Conservation (phyloP, 2,329 filamentous ascomycete species). For the Aspergillus sclerotialis region DNA sequence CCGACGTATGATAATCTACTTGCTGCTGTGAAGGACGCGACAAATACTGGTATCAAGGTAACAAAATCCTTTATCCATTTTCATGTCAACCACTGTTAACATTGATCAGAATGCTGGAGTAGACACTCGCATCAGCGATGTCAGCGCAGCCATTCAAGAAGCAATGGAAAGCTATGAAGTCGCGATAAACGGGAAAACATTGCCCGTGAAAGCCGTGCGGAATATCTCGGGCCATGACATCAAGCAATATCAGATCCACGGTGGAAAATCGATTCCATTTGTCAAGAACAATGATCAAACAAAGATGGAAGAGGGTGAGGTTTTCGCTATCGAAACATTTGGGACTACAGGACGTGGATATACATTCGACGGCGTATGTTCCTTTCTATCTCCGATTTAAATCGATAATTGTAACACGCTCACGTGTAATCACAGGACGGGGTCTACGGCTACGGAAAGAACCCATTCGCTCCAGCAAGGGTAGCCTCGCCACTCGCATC, state of each 20-base stretch:
- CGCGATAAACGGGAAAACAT: conserved; percentile 46
- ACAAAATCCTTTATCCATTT: background rate
- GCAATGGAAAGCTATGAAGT: conserved; percentile 58
- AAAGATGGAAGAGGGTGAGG: conserved; percentile 54
- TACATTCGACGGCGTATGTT: conserved; percentile 40
- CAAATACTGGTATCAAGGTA: conserved; percentile 52
- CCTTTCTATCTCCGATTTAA: background rate
- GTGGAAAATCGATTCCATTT: conserved; percentile 50
- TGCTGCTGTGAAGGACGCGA: conserved; percentile 65
- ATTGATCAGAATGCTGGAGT: conserved; percentile 43
- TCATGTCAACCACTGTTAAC: conserved; percentile 4
- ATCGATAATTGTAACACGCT: conserved; percentile 1
- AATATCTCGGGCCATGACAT: conserved; percentile 52
- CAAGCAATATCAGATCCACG: conserved; percentile 48
- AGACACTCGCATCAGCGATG: conserved; percentile 48
- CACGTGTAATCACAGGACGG: conserved; percentile 33
- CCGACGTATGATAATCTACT: conserved; percentile 65
- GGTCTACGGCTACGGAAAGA: conserved; percentile 47
- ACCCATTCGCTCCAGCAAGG: conserved; percentile 29
- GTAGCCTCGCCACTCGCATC: conserved; percentile 39
- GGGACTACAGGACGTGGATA: conserved; percentile 49
- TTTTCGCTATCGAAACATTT: conserved; percentile 55
- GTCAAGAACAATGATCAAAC: conserved; percentile 44
- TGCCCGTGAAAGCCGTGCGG: conserved; percentile 50
- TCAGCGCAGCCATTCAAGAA: conserved; percentile 54